phyloP scores from a whole-genome alignment of 148 eudicot genomes.

The Selenicereus undatus region DNA sequence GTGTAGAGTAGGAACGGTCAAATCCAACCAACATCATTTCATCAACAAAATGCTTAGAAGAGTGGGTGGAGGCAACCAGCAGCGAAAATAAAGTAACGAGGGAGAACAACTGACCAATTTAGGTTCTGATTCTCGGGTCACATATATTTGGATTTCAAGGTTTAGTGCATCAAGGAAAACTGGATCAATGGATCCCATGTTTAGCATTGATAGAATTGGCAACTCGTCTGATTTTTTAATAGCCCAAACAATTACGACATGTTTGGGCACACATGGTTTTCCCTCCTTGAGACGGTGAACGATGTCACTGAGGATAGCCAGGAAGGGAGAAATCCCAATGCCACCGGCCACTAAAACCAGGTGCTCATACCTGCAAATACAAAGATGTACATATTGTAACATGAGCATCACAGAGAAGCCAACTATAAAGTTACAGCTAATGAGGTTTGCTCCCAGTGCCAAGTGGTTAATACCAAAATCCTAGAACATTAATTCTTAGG shows the following conservation, averaged over 20 bases:
- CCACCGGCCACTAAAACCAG: not conserved
- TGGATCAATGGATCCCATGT: not conserved
- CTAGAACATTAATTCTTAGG: too few species aligned
- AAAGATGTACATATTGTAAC: not conserved
- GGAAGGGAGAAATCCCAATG: slow-evolving; percentile 1
- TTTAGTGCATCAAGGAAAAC: not conserved
- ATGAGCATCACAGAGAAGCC: too few species aligned
- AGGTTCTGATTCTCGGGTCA: slow-evolving; percentile 5
- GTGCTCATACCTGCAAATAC: not conserved
- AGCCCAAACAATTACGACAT: not conserved
- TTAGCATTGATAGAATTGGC: slow-evolving; percentile 3
- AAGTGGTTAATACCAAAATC: too few species aligned
- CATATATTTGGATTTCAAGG: not conserved
- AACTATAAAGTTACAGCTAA: too few species aligned
- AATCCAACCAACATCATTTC: not conserved
- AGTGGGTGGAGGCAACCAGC: not conserved
- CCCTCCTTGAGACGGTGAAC: slow-evolving; percentile 1
- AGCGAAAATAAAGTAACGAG: not conserved
- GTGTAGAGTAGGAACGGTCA: not conserved
- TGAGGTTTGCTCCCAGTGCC: too few species aligned
- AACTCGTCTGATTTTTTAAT: not conserved
- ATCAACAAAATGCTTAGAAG: not conserved
- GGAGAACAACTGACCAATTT: not conserved
- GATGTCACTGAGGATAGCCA: not conserved
- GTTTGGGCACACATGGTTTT: not conserved